Percentiles rank a stretch among this genome's conserved stretches.
phyloP scores from a whole-genome alignment of 768 basidiomycete species.

The Dioszegia hungarica region DNA sequence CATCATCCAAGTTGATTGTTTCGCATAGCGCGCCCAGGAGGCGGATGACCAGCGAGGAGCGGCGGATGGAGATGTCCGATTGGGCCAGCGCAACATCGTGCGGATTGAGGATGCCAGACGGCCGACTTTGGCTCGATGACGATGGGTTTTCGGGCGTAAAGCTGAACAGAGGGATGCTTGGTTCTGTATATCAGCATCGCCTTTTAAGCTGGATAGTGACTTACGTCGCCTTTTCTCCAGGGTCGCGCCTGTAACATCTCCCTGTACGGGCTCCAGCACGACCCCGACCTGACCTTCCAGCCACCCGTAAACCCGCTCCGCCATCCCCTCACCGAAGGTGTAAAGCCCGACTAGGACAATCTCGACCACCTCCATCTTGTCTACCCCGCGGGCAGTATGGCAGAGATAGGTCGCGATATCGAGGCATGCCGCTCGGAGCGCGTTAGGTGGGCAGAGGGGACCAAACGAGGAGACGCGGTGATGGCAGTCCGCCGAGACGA shows the following conservation, averaged over 20 bases:
- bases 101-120: too few relatives aligned
- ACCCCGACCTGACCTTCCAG: constrained; percentile 63
- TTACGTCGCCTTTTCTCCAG: too few relatives aligned
- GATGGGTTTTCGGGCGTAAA: too few relatives aligned
- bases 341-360: constrained; percentile 70
- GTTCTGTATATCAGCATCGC: too few relatives aligned
- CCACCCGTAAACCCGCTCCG: constrained; percentile 61
- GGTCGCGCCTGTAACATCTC: too few relatives aligned
- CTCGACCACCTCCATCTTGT: constrained; percentile 61
- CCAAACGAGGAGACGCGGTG: constrained; percentile 60
- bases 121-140: too few relatives aligned
- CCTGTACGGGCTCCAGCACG: constrained; percentile 49
- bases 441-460: constrained; percentile 65
- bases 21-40: constrained; percentile 63
- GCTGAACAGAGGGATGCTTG: too few relatives aligned
- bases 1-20: constrained; percentile 52
- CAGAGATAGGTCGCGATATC: constrained; percentile 68
- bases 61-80: constrained; percentile 54
- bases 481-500: constrained; percentile 68
- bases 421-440: constrained; percentile 66
- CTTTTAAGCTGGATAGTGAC: too few relatives aligned
- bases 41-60: constrained; percentile 62
- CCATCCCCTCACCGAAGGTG: constrained; percentile 63
- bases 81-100: constrained; percentile 12
- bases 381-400: constrained; percentile 55